Percentiles rank a stretch among this genome's conserved stretches.
These are phyloP conservation scores for Penicillium manginii DNA, from an alignment of 495 filamentous ascomycete genomes.

Conservation along the genomic window DNA sequence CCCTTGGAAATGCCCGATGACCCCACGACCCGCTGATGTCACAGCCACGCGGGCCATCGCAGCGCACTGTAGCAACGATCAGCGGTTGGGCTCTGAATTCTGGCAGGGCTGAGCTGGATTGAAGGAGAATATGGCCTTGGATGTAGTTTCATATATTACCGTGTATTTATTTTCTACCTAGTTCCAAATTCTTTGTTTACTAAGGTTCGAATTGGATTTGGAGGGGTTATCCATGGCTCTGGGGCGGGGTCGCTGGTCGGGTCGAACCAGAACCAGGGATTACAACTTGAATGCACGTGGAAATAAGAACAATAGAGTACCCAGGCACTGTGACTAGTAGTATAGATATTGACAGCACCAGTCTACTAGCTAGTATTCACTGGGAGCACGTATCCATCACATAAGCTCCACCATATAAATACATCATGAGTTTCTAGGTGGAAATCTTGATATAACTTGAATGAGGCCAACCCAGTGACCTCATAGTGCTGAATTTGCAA, in stretches of 20 bases:
- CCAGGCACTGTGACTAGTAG: too few relatives aligned
- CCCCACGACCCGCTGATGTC: slow-evolving; percentile 30
- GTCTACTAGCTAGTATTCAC: too few relatives aligned
- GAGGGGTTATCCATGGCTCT: slow-evolving; percentile 1
- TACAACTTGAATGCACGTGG: neutral
- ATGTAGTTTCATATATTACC: neutral
- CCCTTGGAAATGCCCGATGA: slow-evolving; percentile 14
- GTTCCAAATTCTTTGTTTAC: slow-evolving; percentile 6
- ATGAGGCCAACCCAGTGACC: too few relatives aligned
- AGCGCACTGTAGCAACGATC: neutral
- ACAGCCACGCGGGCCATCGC: slow-evolving; percentile 14
- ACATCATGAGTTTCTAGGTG: too few relatives aligned
- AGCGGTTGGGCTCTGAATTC: neutral
- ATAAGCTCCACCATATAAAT: too few relatives aligned
- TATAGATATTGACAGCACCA: too few relatives aligned
- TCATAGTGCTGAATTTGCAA: neutral
- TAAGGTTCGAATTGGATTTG: slow-evolving; percentile 3
- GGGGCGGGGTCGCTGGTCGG: slow-evolving; percentile 1
- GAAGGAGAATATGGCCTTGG: neutral
- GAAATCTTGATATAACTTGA: too few relatives aligned
- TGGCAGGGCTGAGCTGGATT: neutral
- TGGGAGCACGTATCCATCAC: too few relatives aligned
- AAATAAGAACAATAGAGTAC: too few relatives aligned
- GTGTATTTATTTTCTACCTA: neutral
- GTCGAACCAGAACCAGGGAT: neutral